These are phyloP conservation scores for Fusarium camptoceras DNA, from an alignment of 2,329 filamentous ascomycete species.

Conservation along the genomic window DNA sequence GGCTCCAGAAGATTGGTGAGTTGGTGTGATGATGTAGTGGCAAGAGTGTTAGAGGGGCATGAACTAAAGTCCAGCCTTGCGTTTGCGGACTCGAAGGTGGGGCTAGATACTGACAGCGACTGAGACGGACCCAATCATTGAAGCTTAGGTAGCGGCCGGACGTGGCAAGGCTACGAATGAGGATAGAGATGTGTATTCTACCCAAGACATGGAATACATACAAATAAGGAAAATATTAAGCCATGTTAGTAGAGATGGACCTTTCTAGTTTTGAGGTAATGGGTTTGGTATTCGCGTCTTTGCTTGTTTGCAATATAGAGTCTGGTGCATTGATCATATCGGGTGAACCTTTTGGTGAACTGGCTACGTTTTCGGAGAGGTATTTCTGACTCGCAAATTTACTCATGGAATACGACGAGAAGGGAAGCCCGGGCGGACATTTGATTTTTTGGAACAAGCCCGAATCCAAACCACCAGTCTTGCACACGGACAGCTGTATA, in stretches of 20 bases:
- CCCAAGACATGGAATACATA: neutral
- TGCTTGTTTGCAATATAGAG: neutral
- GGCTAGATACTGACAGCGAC: neutral
- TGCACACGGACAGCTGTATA: neutral
- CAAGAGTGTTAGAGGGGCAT: conserved; percentile 44
- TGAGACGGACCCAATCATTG: conserved; percentile 9
- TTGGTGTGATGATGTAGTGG: conserved; percentile 35
- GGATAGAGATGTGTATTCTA: neutral
- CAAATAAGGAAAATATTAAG: neutral
- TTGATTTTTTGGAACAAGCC: conserved; percentile 32
- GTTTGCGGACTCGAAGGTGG: conserved; percentile 17
- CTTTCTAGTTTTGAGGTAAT: neutral
- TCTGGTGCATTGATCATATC: neutral
- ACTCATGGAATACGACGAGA: neutral
- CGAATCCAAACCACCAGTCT: neutral
- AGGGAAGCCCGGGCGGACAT: conserved; percentile 8
- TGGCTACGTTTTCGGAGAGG: neutral
- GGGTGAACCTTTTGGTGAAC: neutral
- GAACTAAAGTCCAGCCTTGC: conserved; percentile 37
- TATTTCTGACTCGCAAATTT: neutral
- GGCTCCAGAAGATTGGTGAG: conserved; percentile 3
- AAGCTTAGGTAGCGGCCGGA: neutral
- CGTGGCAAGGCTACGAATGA: conserved; percentile 23
- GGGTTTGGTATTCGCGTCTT: neutral
- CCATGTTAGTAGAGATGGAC: too few species aligned